Percentiles rank a stretch among this genome's conserved stretches.
Evolutionary conservation across 2,329 filamentous ascomycete species (phyloP).

Genomic region (Aspergillus tubingensis): DNA sequence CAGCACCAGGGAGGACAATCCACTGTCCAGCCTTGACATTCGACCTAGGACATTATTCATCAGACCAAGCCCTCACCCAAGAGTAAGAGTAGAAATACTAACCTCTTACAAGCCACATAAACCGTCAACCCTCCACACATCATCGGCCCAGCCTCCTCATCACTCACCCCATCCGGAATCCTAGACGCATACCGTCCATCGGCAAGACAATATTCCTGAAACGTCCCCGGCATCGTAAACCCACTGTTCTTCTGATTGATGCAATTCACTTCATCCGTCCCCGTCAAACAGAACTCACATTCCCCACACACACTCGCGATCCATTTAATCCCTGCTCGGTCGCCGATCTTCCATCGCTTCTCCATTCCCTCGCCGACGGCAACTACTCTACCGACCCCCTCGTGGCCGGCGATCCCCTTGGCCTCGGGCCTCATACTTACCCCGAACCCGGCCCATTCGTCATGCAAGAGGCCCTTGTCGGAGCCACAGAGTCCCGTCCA

Average conservation of each 20-base stretch:
- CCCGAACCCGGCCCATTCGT: constrained; percentile 8
- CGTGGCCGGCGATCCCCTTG: constrained; percentile 39
- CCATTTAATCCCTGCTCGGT: constrained; percentile 27
- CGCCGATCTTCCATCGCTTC: constrained; percentile 23
- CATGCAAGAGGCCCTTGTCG: constrained; percentile 8
- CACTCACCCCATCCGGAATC: constrained; percentile 22
- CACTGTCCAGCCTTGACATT: constrained; percentile 37
- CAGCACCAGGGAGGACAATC: constrained; percentile 33
- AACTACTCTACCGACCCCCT: constrained; percentile 47
- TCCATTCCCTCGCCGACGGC: constrained; percentile 34
- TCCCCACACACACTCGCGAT: constrained; percentile 21
- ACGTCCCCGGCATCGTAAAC: constrained; percentile 22
- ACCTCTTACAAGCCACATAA: constrained; percentile 23
- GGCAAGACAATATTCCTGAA: constrained; percentile 23
- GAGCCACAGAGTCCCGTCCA: constrained; percentile 16
- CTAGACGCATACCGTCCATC: constrained; percentile 19
- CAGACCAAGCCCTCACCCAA: not conserved
- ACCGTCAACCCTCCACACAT: constrained; percentile 27
- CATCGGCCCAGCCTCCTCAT: constrained; percentile 23
- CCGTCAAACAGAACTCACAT: constrained; percentile 22
- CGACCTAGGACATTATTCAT: constrained; percentile 19
- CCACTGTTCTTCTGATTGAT: constrained; percentile 18
- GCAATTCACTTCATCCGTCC: constrained; percentile 22
- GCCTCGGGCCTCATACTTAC: constrained; percentile 4
- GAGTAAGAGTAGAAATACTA: not conserved